These are phyloP conservation scores for Garcia nutans DNA, from an alignment of 345 rosid genomes.

Conservation along the genomic window DNA sequence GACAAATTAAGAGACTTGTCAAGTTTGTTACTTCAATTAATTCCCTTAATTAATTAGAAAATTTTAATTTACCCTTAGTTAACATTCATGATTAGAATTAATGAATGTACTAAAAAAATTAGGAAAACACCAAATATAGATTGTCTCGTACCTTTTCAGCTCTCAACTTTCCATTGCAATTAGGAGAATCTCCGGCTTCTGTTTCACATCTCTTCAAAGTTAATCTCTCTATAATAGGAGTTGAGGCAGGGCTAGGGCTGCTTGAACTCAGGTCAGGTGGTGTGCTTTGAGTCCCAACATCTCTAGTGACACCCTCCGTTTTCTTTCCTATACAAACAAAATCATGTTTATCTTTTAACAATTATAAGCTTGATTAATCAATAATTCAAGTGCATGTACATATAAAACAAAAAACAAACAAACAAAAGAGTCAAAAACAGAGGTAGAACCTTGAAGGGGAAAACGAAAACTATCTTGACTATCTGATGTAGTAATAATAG, in stretches of 20 bases:
- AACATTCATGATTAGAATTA: background rate
- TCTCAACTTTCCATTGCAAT: slow-evolving; percentile 33
- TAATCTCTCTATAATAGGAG: slow-evolving; percentile 53
- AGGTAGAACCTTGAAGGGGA: slow-evolving; percentile 38
- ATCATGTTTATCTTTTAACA: background rate
- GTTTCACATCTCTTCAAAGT: slow-evolving; percentile 42
- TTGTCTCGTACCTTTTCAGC: slow-evolving; percentile 45
- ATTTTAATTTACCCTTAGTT: background rate
- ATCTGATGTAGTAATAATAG: slow-evolving; percentile 23
- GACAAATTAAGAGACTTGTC: background rate
- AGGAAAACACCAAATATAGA: background rate
- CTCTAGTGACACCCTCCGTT: slow-evolving; percentile 51
- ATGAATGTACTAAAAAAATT: background rate
- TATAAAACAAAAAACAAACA: background rate
- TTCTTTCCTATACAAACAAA: slow-evolving; percentile 46
- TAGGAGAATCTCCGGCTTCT: slow-evolving; percentile 51
- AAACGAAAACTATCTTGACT: slow-evolving; percentile 22
- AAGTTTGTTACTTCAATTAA: too few relatives aligned
- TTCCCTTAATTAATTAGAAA: too few relatives aligned
- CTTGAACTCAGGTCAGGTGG: slow-evolving; percentile 51
- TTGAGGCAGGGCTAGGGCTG: slow-evolving; percentile 71
- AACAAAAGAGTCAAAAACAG: background rate
- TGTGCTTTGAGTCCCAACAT: slow-evolving; percentile 88
- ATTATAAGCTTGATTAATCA: background rate
- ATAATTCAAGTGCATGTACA: too few relatives aligned